These are phyloP conservation scores for Cucurbita moschata DNA, from an alignment of 306 rosid genomes.

Conservation along the genomic window DNA sequence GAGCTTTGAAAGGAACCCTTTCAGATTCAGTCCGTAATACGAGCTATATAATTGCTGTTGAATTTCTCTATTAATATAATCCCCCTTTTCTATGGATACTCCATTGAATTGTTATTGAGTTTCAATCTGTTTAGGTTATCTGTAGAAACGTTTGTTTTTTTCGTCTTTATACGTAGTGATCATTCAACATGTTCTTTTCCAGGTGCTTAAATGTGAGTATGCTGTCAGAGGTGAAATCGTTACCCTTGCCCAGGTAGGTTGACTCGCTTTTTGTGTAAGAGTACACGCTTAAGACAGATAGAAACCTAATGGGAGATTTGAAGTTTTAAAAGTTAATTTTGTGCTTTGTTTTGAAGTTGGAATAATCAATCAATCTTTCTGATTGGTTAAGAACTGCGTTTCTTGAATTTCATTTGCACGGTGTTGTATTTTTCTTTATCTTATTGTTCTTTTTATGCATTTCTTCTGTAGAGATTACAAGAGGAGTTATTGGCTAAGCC, in stretches of 20 bases:
- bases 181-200: background rate
- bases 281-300: background rate
- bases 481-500: conserved; percentile 49
- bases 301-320: background rate
- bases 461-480: conserved; percentile 54
- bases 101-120: background rate
- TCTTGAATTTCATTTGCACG: too few species aligned
- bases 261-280: background rate
- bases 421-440: background rate
- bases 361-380: background rate
- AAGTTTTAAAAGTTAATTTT: background rate
- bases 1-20: background rate
- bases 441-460: conserved; percentile 3
- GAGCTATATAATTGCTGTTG: too few species aligned
- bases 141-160: background rate
- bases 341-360: background rate
- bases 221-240: conserved; percentile 95
- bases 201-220: conserved; percentile 88
- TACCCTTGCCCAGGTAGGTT: conserved; percentile 73
- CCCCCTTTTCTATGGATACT: background rate
- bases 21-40: background rate
- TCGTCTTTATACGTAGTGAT: too few species aligned
- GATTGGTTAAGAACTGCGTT: background rate
- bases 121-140: too few species aligned
- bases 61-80: too few species aligned